Percentiles rank a stretch among this genome's conserved stretches.
Conservation (phyloP, 169 alveolate species). For the Fabrea salina region DNA sequence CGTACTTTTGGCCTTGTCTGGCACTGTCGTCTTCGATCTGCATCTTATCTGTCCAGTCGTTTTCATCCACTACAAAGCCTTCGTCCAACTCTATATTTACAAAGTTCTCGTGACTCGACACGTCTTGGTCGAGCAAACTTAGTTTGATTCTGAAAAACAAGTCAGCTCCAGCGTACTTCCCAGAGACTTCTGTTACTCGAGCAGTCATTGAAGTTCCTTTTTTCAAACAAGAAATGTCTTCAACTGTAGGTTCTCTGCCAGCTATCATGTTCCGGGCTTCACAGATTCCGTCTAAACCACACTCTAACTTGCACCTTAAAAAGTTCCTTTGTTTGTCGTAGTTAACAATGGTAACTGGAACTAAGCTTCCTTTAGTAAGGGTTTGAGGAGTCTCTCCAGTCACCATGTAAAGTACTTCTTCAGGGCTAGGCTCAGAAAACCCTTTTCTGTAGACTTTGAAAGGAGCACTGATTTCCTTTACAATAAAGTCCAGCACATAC, state of each 20-base stretch:
- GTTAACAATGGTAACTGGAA: slow-evolving; percentile 4
- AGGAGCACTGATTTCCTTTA: slow-evolving; percentile 56
- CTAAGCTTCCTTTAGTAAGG: slow-evolving; percentile 56
- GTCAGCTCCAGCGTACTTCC: neutral
- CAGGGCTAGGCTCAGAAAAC: slow-evolving; percentile 33
- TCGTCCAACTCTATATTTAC: slow-evolving; percentile 30
- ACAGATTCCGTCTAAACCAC: neutral
- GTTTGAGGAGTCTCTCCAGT: slow-evolving; percentile 65
- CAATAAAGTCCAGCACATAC: slow-evolving; percentile 45
- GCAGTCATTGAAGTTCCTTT: slow-evolving; percentile 41
- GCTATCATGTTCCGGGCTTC: neutral
- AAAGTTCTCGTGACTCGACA: slow-evolving; percentile 44
- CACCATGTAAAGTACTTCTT: slow-evolving; percentile 60
- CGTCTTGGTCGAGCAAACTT: slow-evolving; percentile 45
- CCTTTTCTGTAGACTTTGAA: slow-evolving; percentile 46
- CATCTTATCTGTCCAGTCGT: slow-evolving; percentile 51
- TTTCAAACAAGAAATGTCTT: neutral
- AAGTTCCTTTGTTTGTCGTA: neutral
- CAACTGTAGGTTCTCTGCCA: neutral
- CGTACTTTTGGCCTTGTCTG: slow-evolving; percentile 41
- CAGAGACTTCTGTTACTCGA: slow-evolving; percentile 33
- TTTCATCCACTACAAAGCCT: slow-evolving; percentile 41
- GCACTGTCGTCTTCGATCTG: slow-evolving; percentile 40
- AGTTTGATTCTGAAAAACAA: slow-evolving; percentile 25
- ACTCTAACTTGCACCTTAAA: slow-evolving; percentile 21